phyloP scores from a whole-genome alignment of 768 basidiomycete species.

The Nidula microcarpa region DNA sequence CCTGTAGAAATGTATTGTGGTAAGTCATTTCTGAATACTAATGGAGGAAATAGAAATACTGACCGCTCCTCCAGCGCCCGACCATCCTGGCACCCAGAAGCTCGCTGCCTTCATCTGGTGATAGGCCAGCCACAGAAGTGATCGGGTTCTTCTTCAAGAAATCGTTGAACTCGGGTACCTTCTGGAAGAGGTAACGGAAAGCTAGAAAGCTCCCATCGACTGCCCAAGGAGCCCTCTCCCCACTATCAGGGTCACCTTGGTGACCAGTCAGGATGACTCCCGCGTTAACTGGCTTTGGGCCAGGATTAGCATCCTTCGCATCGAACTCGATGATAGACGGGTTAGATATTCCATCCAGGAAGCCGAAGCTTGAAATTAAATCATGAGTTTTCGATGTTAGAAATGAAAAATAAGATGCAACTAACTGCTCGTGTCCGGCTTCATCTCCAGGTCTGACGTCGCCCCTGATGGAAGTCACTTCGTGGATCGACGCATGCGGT shows the following conservation, averaged over 20 bases:
- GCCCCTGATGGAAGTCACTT: conserved; percentile 32
- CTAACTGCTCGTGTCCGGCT: conserved; percentile 46
- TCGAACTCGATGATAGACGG: conserved; percentile 41
- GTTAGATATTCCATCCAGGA: conserved; percentile 49
- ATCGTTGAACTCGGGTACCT: conserved; percentile 48
- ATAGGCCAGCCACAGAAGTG: conserved; percentile 23
- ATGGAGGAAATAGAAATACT: conserved; percentile 4
- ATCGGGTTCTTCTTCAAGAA: conserved; percentile 41
- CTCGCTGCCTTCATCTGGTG: conserved; percentile 36
- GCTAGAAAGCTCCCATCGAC: conserved; percentile 49
- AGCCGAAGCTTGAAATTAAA: conserved; percentile 38
- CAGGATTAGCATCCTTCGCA: conserved; percentile 28
- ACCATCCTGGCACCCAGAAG: conserved; percentile 51
- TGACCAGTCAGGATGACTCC: conserved; percentile 44
- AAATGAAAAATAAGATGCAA: neutral
- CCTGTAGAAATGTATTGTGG: conserved; percentile 15
- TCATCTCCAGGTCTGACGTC: conserved; percentile 40
- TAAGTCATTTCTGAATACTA: neutral
- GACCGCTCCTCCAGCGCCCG: conserved; percentile 55
- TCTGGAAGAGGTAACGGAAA: conserved; percentile 49
- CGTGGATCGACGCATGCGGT: conserved; percentile 27
- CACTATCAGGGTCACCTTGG: conserved; percentile 28
- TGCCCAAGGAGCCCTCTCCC: conserved; percentile 35
- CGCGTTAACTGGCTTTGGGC: conserved; percentile 32
- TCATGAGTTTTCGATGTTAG: neutral